Percentiles rank a stretch among this genome's conserved stretches.
Evolutionary conservation across 768 basidiomycete genomes (phyloP).

Genomic region (Panus rudis): DNA sequence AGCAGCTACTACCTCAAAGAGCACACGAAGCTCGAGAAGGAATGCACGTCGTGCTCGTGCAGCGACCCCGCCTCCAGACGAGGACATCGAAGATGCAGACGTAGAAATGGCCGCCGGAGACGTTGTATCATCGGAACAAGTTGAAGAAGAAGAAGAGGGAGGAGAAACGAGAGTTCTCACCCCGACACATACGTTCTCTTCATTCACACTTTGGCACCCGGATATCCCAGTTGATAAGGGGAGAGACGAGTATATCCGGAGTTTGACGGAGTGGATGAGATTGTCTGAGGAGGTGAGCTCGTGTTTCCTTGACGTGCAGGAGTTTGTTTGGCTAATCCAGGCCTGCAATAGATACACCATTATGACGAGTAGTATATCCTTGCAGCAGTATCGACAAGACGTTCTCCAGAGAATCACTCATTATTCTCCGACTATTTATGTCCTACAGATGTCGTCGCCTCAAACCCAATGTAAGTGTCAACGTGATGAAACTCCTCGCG

Average conservation of each 20-base stretch:
- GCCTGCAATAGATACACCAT: too few species aligned
- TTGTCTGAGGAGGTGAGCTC: constrained; percentile 57
- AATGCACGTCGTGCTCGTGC: constrained; percentile 11
- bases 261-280: constrained; percentile 64
- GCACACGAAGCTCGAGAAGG: constrained; percentile 25
- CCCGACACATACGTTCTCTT: constrained; percentile 51
- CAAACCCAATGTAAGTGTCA: too few species aligned
- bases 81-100: constrained; percentile 19
- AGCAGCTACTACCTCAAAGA: constrained; percentile 6
- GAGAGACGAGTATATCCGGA: constrained; percentile 63
- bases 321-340: too few species aligned
- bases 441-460: too few species aligned
- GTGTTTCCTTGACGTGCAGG: too few species aligned
- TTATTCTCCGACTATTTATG: too few species aligned
- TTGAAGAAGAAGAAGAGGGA: constrained; percentile 17
- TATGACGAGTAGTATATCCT: too few species aligned
- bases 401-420: too few species aligned
- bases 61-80: too few species aligned
- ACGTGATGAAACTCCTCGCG: too few species aligned
- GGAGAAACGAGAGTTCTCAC: constrained; percentile 30
- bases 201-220: constrained; percentile 70
- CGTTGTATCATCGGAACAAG: constrained; percentile 14
- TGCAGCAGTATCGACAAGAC: too few species aligned
- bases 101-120: constrained; percentile 18
- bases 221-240: constrained; percentile 66